Base-by-base conservation (phyloP, 306 rosid genomes). In the Cucumis cinereus region DNA sequence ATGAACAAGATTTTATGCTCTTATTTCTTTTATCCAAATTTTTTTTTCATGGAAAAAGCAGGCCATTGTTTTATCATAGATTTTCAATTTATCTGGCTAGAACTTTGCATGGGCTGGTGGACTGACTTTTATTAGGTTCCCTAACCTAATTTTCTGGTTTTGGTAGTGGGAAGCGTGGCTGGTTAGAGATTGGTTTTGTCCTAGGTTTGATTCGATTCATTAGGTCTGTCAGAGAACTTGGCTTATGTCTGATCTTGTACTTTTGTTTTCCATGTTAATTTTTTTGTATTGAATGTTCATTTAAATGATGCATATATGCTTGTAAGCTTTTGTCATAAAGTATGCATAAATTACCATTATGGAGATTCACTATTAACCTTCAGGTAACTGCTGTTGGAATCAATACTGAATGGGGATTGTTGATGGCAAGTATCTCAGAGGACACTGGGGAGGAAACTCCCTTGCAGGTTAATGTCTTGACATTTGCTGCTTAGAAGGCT, bases 381-480 rank as follows among this genome's bases (percentile, higher is more conserved):
- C 80, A 94, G 98, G 98, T 94, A 77, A 94, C 97, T 52, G 85
- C 96, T 76, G 98, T 94, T 87, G 98, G 98, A 63, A 90, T 94
- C 82, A 94, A 94, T 79, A 94, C 98, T 41, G 98, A 94, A 86
- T 94, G 98, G 98, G 98, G 98, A 81, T 84, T 94, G 85, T 82
- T 94, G 93, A 94, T 94, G 98, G 97, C 98, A 63, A 94, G 98
- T 75, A 94, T 94, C 82, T 91, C 98, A 24, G 98, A 94, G 77
- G 98, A 94, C 80, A 94, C 83, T 1, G 98, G 97, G 59, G 96
- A 94, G 88, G 98, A 94, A 89, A 94, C 98, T 81, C 98, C 98
- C 3, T 85, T 94, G 77, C 98, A 94, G 98, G 98, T 94, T 36
- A 71, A 80, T 28, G 73, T 53, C 77, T 57, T 33, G 78, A 16